Base-by-base conservation (phyloP, 2,329 filamentous ascomycete species). In the Dendryphion nanum region DNA sequence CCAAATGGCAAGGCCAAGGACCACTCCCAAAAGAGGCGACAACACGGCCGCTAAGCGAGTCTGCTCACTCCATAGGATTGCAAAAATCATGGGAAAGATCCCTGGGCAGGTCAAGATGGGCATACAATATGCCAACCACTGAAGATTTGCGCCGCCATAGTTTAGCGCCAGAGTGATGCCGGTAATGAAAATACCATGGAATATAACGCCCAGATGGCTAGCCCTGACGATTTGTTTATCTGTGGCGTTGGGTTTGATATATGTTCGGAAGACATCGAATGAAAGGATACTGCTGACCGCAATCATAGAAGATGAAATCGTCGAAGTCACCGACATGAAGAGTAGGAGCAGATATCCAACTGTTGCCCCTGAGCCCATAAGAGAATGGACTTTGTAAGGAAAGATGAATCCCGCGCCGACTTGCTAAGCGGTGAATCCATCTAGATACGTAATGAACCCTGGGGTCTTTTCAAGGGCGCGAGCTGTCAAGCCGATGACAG, bases 261-360 rank as follows among this genome's bases (percentile, higher is more conserved):
- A 64, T 1, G 57, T 60, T 44, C 65, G 63, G 56, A 65, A 67
- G 15, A 66, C 48, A 39, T 66, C 63, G 40, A 61, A 66, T 2
- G 63, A 63, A 6, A 59, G 42, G 1, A 66, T 47, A 1, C 59
- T 53, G 12, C 52, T 54, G 1, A 61, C 59, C 1, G 60, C 57
- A 31, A 64, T 62, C 15, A 59, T 49, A 34, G 65, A 61, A 5
- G 61, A 51, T 4, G 60, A 64, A 4, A 43, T 33, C 4, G 40
- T 18, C 7, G 35, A 40, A 3, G 46, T 49, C 15, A 49, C 38
- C 10, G 44, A 41, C 46, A 47, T 49, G 33, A 49, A 49, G 5
- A 43, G 28, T 26, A 49, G 42, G 13, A 49, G 15, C 4, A 49
- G 13, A 20, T 44, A 39, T 5, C 36, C 23, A 15, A 33, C 20